Conservation (phyloP, 75 land plant species). For the Sequoiadendron giganteum region DNA sequence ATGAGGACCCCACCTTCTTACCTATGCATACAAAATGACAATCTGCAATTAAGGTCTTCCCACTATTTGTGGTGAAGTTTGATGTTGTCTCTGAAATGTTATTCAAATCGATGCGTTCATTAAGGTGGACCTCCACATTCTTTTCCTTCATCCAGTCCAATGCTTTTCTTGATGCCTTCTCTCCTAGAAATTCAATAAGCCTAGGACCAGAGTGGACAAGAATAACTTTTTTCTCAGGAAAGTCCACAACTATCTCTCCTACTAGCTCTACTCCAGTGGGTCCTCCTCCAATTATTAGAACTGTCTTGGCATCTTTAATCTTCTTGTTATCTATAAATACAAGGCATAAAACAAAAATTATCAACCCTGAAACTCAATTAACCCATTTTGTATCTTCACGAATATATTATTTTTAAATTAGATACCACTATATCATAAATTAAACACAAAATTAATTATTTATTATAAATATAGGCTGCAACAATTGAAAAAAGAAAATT, state of each 20-base stretch:
- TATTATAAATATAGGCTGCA: too few relatives aligned
- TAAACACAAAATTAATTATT: too few relatives aligned
- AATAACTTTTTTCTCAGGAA: conserved; percentile 72
- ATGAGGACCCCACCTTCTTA: conserved; percentile 47
- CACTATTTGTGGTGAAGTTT: conserved; percentile 40
- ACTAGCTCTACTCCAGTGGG: conserved; percentile 84
- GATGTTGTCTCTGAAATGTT: conserved; percentile 22
- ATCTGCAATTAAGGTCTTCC: conserved; percentile 60
- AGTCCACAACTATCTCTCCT: conserved; percentile 70
- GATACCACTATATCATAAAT: too few relatives aligned
- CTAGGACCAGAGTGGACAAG: conserved; percentile 61
- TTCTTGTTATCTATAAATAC: conserved; percentile 19
- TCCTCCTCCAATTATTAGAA: conserved; percentile 85
- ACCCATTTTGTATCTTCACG: too few relatives aligned
- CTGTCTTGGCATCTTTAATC: conserved; percentile 38
- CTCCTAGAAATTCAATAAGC: conserved; percentile 64
- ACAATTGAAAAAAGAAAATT: too few relatives aligned
- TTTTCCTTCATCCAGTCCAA: conserved; percentile 61
- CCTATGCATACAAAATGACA: conserved; percentile 70
- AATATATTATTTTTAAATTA: too few relatives aligned
- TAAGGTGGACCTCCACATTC: conserved; percentile 65
- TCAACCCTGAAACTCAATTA: too few relatives aligned
- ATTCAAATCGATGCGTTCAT: conserved; percentile 38
- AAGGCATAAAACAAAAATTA: too few relatives aligned
- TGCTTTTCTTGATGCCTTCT: conserved; percentile 59